Evolutionary conservation across 345 rosid genomes (phyloP).

Genomic region (Arabidopsis thaliana): DNA sequence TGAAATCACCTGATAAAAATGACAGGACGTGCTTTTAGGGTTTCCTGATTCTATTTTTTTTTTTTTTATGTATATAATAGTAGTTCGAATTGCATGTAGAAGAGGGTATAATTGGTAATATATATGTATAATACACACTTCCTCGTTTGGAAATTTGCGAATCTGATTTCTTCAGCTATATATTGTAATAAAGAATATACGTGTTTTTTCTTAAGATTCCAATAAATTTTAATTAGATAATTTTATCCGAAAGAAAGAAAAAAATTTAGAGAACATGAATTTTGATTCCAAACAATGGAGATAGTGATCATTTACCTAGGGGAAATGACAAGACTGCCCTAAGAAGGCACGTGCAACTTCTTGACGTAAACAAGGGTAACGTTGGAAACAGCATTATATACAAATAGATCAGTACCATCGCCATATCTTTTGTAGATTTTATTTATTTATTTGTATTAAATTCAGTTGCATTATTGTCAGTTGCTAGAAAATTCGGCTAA

Average conservation of each 20-base stretch:
- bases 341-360: slow-evolving; percentile 22
- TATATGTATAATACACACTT: not conserved
- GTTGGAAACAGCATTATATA: slow-evolving; percentile 27
- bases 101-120: slow-evolving; percentile 33
- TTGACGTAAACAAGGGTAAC: slow-evolving; percentile 25
- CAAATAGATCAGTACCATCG: slow-evolving; percentile 23
- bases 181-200: slow-evolving; percentile 16
- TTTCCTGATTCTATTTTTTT: slow-evolving; percentile 30
- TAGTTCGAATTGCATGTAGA: slow-evolving; percentile 14
- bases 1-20: slow-evolving; percentile 50
- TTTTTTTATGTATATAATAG: slow-evolving; percentile 29
- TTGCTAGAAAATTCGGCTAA: slow-evolving; percentile 12
- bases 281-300: slow-evolving; percentile 7
- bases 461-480: slow-evolving; percentile 17
- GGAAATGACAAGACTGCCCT: slow-evolving; percentile 19
- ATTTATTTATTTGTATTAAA: not conserved
- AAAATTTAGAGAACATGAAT: not conserved
- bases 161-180: slow-evolving; percentile 20
- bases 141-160: not conserved
- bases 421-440: not conserved
- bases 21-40: slow-evolving; percentile 50
- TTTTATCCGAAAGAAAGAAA: not conserved
- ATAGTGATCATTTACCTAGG: not conserved
- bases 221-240: not conserved
- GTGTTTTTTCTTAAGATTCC: not conserved